Conservation (phyloP, 768 basidiomycete genomes). For the Amanita muscaria region DNA sequence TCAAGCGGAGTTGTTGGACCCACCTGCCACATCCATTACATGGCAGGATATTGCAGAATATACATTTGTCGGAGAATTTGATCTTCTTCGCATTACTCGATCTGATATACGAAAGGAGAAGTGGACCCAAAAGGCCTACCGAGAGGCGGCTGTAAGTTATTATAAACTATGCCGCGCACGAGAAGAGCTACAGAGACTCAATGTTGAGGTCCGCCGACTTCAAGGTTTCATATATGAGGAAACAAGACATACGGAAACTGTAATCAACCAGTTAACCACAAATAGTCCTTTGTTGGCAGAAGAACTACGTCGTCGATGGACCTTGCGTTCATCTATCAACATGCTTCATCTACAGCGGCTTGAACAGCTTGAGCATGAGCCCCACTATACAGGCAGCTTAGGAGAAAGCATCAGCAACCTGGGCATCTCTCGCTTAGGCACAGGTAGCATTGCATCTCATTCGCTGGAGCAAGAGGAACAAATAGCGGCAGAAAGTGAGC, state of each 20-base stretch:
- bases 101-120: neutral
- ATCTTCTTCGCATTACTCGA: constrained; percentile 6
- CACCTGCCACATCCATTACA: neutral
- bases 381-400: neutral
- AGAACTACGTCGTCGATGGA: constrained; percentile 6
- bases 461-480: neutral
- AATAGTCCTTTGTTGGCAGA: constrained; percentile 3
- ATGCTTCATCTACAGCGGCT: constrained; percentile 3
- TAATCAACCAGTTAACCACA: neutral
- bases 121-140: neutral
- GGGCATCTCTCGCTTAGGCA: neutral
- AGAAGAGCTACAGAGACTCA: constrained; percentile 12
- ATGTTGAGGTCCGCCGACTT: constrained; percentile 13
- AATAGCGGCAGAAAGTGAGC: constrained; percentile 3
- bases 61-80: constrained; percentile 11
- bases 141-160: neutral
- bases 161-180: constrained; percentile 10
- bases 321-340: constrained; percentile 4
- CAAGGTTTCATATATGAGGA: constrained; percentile 12
- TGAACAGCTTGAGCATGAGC: neutral
- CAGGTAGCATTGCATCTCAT: neutral
- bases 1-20: neutral
- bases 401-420: neutral
- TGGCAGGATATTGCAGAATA: constrained; percentile 14
- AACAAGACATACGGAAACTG: neutral